Base-by-base conservation (phyloP, 176 grass and related monocot genomes). In the Echinochloa phyllopogon region DNA sequence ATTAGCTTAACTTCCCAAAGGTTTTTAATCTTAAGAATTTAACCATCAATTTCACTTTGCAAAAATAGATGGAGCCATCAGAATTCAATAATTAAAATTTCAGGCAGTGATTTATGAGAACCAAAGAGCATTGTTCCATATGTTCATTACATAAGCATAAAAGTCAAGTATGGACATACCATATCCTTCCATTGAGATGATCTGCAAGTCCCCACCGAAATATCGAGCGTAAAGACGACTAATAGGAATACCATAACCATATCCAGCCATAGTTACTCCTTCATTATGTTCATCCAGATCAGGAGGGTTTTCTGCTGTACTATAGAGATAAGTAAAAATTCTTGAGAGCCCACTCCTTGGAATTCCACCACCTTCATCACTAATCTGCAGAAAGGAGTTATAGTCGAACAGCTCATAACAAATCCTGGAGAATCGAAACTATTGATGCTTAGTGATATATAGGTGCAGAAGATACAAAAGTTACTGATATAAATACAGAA, bases 131-230 rank as follows among this genome's bases (percentile, higher is more conserved):
- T 75, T 51, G 5, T 58, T 89, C 38, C 71, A 72, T 38, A 40
- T 18, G 40, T 12, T 60, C 37, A 57, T 11, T 69, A 78, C 4
- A 33, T 63, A 13, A 18, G 68, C 7, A 87, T 41, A 49, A 43
- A 60, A 70, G 13, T 60, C 55, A 79, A 65, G 68, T 38, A 69
- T 75, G 52, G 50, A 60, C 85, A 72, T 92, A 98, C 96, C 96
- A 80, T 98, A 98, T 93, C 96, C 96, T 90, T 98, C 96, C 96
- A 98, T 98, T 45, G 96, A 95, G 78, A 98, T 95, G 50, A 98
- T 95, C 83, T 98, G 93, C 74, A 98, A 56, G 80, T 98, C 96
- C 6, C 96, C 96, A 53, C 96, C 96, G 63, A 98, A 98, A 90
- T 98, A 98, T 81, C 93, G 85, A 78, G 93, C 96, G 82, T 98